Conservation (phyloP, 108 stramenopile species). For the Cylindrotheca closterium region DNA sequence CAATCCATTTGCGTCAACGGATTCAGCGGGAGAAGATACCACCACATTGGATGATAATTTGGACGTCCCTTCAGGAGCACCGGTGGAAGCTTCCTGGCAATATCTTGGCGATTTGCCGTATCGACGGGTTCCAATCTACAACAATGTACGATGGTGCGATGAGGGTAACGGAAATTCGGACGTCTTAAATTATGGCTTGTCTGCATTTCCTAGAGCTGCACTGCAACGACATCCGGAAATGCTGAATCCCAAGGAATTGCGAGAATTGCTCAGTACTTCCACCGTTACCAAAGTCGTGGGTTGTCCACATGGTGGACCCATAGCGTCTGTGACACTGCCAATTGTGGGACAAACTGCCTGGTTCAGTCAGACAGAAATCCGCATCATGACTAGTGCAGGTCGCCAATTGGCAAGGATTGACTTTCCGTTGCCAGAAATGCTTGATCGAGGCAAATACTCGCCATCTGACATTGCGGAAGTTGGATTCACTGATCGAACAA, state of each 20-base stretch:
- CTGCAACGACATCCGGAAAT: conserved; percentile 31
- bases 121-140: conserved; percentile 65
- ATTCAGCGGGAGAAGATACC: neutral
- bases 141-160: conserved; percentile 62
- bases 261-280: conserved; percentile 55
- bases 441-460: conserved; percentile 21
- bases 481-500: conserved; percentile 71
- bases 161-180: conserved; percentile 1
- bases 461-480: conserved; percentile 67
- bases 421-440: conserved; percentile 54
- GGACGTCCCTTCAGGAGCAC: conserved; percentile 15
- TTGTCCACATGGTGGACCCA: conserved; percentile 83
- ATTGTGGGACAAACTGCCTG: conserved; percentile 35
- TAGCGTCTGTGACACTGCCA: conserved; percentile 69
- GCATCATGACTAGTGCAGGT: conserved; percentile 75
- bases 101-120: conserved; percentile 86
- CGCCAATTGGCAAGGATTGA: conserved; percentile 40
- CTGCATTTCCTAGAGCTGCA: conserved; percentile 38
- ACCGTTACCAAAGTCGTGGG: conserved; percentile 72
- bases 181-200: conserved; percentile 34
- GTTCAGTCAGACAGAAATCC: conserved; percentile 55
- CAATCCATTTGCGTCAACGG: neutral
- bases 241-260: conserved; percentile 43
- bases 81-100: conserved; percentile 72
- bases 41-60: conserved; percentile 10